Percentiles rank a stretch among this genome's conserved stretches.
Conservation (phyloP, 2,329 filamentous ascomycete species). For the Trichoderma lentiforme region DNA sequence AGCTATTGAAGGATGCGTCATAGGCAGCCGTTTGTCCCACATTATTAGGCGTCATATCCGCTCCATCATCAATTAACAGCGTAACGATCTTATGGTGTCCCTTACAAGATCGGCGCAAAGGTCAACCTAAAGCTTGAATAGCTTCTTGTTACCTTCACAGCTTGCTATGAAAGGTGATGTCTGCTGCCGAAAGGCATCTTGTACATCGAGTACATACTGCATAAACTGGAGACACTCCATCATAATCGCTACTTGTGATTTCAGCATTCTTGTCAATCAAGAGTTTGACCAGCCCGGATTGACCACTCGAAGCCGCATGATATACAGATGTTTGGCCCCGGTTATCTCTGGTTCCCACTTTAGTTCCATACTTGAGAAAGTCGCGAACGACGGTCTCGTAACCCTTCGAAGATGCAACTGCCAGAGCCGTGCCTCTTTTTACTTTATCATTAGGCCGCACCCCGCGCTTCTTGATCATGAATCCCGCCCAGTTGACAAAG, state of each 20-base stretch:
- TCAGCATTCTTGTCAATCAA: not conserved
- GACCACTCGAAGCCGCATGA: not conserved
- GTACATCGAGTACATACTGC: not conserved
- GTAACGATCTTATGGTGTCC: not conserved
- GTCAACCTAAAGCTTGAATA: not conserved
- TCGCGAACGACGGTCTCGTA: not conserved
- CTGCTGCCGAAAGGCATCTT: not conserved
- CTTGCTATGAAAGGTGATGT: not conserved
- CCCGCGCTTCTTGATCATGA: not conserved
- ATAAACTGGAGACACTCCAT: not conserved
- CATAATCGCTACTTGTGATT: not conserved
- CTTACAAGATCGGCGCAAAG: not conserved
- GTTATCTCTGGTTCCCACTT: not conserved
- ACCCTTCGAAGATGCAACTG: not conserved
- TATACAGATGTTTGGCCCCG: not conserved
- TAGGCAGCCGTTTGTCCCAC: not conserved
- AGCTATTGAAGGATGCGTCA: not conserved
- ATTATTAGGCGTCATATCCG: not conserved
- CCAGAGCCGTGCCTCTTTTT: not conserved
- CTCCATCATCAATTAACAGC: not conserved
- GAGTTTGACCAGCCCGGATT: not conserved
- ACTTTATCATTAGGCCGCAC: not conserved
- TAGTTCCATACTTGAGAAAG: not conserved
- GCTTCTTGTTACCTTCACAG: not conserved
- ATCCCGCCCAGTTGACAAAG: not conserved